phyloP scores from a whole-genome alignment of 257 asterid genomes.

The Solanum acaule region DNA sequence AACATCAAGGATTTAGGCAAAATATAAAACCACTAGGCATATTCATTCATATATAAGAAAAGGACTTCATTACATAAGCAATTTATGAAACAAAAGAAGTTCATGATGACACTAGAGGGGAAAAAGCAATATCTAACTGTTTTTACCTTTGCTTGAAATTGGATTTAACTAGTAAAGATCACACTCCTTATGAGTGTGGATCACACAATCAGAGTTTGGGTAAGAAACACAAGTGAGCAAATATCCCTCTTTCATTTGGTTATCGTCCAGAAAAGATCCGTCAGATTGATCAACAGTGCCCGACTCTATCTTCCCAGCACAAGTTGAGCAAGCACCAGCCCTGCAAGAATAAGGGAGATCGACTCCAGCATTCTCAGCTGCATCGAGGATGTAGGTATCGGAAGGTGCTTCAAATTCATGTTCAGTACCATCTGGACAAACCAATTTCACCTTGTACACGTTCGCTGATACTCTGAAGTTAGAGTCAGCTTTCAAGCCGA shows the following conservation, averaged over 20 bases:
- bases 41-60: background rate
- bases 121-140: background rate
- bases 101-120: background rate
- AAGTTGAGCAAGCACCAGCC: conserved; percentile 93
- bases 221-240: conserved; percentile 69
- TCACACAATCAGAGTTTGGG: conserved; percentile 70
- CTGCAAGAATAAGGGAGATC: conserved; percentile 86
- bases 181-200: conserved; percentile 72
- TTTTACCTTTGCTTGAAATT: background rate
- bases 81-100: background rate
- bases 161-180: conserved; percentile 41
- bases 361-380: conserved; percentile 66
- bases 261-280: conserved; percentile 66
- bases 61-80: background rate
- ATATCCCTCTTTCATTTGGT: conserved; percentile 45
- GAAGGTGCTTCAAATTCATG: conserved; percentile 58
- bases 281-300: conserved; percentile 72
- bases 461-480: conserved; percentile 44
- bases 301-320: conserved; percentile 54
- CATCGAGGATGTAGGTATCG: conserved; percentile 61
- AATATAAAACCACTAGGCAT: background rate
- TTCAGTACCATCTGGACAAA: conserved; percentile 49
- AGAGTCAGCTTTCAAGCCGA: conserved; percentile 45
- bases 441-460: conserved; percentile 56
- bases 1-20: background rate